phyloP scores from a whole-genome alignment of 306 rosid species.

The Fragaria nilgerrensis region DNA sequence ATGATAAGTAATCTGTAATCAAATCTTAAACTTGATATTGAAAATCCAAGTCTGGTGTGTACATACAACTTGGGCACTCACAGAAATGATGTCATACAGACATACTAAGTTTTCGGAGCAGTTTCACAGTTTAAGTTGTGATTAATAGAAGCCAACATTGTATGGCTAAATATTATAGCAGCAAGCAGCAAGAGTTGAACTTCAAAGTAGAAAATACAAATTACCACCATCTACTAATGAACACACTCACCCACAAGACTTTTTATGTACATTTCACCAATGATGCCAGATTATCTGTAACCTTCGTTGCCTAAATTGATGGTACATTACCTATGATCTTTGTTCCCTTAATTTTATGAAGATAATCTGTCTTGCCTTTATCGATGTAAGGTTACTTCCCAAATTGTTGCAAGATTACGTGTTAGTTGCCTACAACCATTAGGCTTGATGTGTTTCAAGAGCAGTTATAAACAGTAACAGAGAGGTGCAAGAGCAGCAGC shows the following conservation, averaged over 20 bases:
- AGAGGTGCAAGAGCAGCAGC: too few relatives aligned
- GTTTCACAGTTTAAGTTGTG: background rate
- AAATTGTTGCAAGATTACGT: too few relatives aligned
- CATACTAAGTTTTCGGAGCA: background rate
- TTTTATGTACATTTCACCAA: too few relatives aligned
- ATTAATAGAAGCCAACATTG: background rate
- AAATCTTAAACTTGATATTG: background rate
- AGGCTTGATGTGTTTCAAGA: too few relatives aligned
- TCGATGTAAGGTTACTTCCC: too few relatives aligned
- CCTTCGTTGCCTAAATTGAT: too few relatives aligned
- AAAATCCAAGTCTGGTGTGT: background rate
- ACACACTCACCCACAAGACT: background rate
- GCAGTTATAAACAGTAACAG: too few relatives aligned
- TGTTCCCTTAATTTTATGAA: too few relatives aligned
- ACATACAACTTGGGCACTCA: background rate
- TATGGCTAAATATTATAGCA: background rate
- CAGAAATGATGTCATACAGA: background rate
- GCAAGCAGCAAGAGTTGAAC: background rate
- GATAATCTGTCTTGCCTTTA: too few relatives aligned
- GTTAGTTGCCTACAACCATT: too few relatives aligned
- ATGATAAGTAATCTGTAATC: constrained; percentile 19
- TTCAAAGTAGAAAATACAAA: background rate
- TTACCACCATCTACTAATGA: background rate
- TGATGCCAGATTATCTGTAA: too few relatives aligned
- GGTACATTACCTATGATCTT: too few relatives aligned